A percentile compares a stretch with the other conserved stretches of the same genome.
Evolutionary conservation across 2,329 filamentous ascomycete species (phyloP).

Genomic region (Hysterium pulicare): DNA sequence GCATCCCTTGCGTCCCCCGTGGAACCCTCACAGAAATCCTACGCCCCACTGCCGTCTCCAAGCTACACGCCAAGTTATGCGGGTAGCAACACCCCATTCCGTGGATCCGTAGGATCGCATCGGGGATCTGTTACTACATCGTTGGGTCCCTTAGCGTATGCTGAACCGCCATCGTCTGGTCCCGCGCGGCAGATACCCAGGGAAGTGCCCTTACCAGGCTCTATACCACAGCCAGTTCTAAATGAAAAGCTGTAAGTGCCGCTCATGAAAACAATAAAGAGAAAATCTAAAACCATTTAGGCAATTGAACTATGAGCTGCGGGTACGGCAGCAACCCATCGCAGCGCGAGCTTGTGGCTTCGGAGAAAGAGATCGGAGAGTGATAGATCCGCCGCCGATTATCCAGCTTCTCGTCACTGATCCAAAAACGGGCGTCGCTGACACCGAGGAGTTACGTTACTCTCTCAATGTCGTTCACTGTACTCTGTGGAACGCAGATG

Average conservation of each 20-base stretch:
- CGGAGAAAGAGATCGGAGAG: conserved; percentile 75
- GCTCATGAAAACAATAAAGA: conserved; percentile 11
- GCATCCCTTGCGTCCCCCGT: conserved; percentile 36
- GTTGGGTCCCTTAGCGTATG: conserved; percentile 29
- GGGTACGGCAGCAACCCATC: conserved; percentile 72
- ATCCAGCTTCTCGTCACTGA: conserved; percentile 68
- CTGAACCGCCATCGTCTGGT: conserved; percentile 28
- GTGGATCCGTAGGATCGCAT: conserved; percentile 37
- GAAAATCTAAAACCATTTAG: conserved; percentile 17
- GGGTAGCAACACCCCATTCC: conserved; percentile 36
- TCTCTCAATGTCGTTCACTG: conserved; percentile 72
- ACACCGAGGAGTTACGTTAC: conserved; percentile 60
- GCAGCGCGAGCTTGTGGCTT: conserved; percentile 80
- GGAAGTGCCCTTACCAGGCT: conserved; percentile 32
- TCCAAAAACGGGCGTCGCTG: conserved; percentile 45
- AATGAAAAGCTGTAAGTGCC: conserved; percentile 38
- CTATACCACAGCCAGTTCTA: conserved; percentile 37
- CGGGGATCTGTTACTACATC: conserved; percentile 32
- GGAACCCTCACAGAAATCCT: conserved; percentile 29
- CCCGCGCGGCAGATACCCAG: conserved; percentile 29
- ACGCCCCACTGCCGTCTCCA: conserved; percentile 36
- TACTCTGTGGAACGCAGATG: conserved; percentile 69
- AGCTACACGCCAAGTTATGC: conserved; percentile 39
- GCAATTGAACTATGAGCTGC: conserved; percentile 48
- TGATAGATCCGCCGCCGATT: conserved; percentile 81